Evolutionary conservation across 2,329 filamentous ascomycete genomes (phyloP).

Genomic region (Taxawa tesnikishii): DNA sequence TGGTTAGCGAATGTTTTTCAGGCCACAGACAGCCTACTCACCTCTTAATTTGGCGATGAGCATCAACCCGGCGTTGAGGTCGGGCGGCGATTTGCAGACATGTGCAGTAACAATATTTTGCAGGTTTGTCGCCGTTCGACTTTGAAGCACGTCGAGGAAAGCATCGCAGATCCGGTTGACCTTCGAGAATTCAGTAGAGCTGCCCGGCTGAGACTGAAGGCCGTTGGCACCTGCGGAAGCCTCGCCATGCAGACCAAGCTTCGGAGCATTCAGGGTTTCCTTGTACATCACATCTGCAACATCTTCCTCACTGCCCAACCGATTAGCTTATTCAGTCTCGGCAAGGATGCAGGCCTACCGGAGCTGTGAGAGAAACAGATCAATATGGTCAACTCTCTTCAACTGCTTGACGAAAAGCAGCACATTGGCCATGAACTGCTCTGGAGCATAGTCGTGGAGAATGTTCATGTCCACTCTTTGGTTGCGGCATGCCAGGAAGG

Average conservation of each 20-base stretch:
- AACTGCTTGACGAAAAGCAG: conserved; percentile 73
- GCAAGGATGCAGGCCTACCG: conserved; percentile 46
- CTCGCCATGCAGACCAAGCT: conserved; percentile 10
- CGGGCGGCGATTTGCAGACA: conserved; percentile 85
- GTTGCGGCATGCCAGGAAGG: conserved; percentile 77
- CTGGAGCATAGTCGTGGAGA: conserved; percentile 80
- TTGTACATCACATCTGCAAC: conserved; percentile 90
- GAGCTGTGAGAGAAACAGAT: conserved; percentile 80
- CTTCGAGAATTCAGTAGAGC: conserved; percentile 38
- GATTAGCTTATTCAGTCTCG: too few species aligned
- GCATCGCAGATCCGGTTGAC: conserved; percentile 83
- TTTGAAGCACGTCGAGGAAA: conserved; percentile 56
- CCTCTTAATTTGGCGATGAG: conserved; percentile 62
- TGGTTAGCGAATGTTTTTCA: too few species aligned
- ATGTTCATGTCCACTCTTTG: conserved; percentile 98
- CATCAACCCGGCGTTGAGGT: conserved; percentile 69
- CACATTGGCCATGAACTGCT: conserved; percentile 69
- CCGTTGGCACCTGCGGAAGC: not conserved
- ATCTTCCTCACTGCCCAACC: conserved; percentile 60
- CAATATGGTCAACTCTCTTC: conserved; percentile 67
- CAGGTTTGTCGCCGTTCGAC: conserved; percentile 51
- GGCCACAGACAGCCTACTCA: conserved; percentile 14
- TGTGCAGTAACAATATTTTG: conserved; percentile 93
- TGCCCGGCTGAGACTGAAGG: conserved; percentile 4
- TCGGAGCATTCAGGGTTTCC: conserved; percentile 54